A percentile compares a stretch with the other conserved stretches of the same genome.
These are phyloP conservation scores for Rhodotorula sp. DNA, from an alignment of 1,284 basidiomycete genomes.

Conservation along the genomic window DNA sequence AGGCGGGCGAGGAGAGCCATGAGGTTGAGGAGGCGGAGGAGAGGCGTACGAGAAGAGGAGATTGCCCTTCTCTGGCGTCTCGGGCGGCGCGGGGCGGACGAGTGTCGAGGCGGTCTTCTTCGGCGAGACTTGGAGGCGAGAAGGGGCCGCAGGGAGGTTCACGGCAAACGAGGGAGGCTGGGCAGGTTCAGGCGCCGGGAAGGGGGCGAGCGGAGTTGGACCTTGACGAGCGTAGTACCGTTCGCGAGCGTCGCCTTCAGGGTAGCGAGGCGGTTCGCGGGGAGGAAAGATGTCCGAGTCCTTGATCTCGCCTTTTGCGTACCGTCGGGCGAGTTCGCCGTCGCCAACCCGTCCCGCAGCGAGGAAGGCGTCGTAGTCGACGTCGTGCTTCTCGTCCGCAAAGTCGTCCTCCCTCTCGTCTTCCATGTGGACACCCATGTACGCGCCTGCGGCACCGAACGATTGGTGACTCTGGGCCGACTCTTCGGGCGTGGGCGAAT, in stretches of 20 bases:
- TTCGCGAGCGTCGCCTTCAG: not conserved
- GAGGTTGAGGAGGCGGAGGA: slow-evolving; percentile 8
- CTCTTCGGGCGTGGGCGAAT: slow-evolving; percentile 22
- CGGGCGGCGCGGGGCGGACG: slow-evolving; percentile 11
- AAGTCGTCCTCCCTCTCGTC: slow-evolving; percentile 23
- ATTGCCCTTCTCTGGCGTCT: slow-evolving; percentile 3
- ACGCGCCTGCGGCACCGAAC: not conserved
- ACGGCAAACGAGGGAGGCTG: slow-evolving; percentile 13
- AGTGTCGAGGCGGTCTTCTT: slow-evolving; percentile 27
- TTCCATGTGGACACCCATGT: not conserved
- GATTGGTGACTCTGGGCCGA: not conserved
- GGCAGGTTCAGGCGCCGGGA: not conserved
- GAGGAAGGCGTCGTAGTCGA: slow-evolving; percentile 29
- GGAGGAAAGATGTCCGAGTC: not conserved
- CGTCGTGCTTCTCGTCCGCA: slow-evolving; percentile 9
- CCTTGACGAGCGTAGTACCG: slow-evolving; percentile 4
- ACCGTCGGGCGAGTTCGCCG: slow-evolving; percentile 21
- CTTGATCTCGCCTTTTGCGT: slow-evolving; percentile 15
- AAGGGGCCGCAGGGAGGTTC: slow-evolving; percentile 27
- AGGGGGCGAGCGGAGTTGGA: not conserved
- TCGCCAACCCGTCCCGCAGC: slow-evolving; percentile 25
- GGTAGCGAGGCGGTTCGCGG: not conserved
- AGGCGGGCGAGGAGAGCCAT: not conserved
- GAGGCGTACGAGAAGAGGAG: slow-evolving; percentile 37
- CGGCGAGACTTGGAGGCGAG: slow-evolving; percentile 33